These are phyloP conservation scores for Cenchrus fungigraminus DNA, from an alignment of 176 grass and related monocot genomes.

Conservation along the genomic window DNA sequence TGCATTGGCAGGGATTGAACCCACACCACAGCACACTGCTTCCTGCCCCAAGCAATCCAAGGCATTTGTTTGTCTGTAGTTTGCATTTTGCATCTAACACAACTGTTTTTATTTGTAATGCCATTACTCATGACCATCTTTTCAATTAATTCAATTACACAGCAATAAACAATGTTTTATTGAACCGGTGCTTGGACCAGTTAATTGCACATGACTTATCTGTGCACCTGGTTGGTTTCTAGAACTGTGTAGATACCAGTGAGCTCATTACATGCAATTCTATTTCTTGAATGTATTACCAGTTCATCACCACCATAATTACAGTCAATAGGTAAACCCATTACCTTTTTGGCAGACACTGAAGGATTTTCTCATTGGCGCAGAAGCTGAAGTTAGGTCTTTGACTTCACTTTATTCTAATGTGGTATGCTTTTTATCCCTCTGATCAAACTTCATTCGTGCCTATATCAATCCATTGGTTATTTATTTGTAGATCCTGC, in stretches of 20 bases:
- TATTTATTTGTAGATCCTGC: not conserved
- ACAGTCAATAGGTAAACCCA: conserved; percentile 17
- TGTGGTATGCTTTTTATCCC: conserved; percentile 68
- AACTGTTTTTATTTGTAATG: not conserved
- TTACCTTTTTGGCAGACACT: conserved; percentile 68
- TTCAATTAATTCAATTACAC: not conserved
- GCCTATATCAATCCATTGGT: conserved; percentile 3
- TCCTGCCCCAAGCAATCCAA: not conserved
- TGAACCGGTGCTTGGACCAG: not conserved
- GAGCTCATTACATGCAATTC: not conserved
- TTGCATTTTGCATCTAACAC: not conserved
- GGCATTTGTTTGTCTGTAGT: not conserved
- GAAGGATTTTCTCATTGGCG: conserved; percentile 81
- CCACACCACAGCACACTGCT: too few species aligned
- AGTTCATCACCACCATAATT: not conserved
- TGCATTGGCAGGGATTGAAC: not conserved
- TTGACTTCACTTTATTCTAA: conserved; percentile 91
- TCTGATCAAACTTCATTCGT: conserved; percentile 18
- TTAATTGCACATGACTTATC: not conserved
- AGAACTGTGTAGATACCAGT: conserved; percentile 9
- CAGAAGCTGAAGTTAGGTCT: conserved; percentile 94
- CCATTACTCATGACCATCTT: not conserved
- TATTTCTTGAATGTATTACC: conserved; percentile 20
- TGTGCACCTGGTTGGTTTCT: not conserved
- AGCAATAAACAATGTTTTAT: not conserved